Percentiles rank a stretch among this genome's conserved stretches.
Evolutionary conservation across 345 rosid species (phyloP).

Genomic region (Psidium friedrichsthalianum): DNA sequence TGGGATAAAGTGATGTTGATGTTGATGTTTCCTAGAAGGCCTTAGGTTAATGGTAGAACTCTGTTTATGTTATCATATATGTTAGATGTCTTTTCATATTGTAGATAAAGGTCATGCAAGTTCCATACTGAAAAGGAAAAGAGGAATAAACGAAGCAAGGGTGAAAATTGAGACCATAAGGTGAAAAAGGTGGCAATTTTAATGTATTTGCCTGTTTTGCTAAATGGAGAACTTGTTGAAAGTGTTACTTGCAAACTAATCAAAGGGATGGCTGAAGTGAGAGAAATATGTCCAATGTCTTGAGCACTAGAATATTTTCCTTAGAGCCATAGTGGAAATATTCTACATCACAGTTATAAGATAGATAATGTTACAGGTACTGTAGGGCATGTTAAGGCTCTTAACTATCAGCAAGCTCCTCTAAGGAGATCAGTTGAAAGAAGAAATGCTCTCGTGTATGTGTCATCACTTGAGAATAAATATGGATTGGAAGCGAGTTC

Average conservation of each 20-base stretch:
- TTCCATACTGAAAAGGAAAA: background rate
- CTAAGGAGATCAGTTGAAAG: background rate
- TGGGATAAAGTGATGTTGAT: too few relatives aligned
- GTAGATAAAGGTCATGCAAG: background rate
- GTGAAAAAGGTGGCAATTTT: background rate
- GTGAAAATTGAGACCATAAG: background rate
- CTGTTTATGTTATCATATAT: background rate
- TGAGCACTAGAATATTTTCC: background rate
- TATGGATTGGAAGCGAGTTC: background rate
- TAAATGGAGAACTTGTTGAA: background rate
- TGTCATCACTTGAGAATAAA: background rate
- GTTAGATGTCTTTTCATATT: background rate
- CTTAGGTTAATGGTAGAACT: background rate
- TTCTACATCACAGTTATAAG: background rate
- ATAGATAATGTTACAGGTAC: background rate
- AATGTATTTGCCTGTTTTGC: background rate
- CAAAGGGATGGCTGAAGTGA: background rate
- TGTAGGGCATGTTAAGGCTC: background rate
- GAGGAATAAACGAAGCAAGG: background rate
- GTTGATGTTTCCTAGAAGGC: background rate
- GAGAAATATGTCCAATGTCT: background rate
- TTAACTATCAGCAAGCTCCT: background rate
- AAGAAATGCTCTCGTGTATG: background rate
- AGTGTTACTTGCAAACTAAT: background rate
- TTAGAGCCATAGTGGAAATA: background rate